A percentile compares a stretch with the other conserved stretches of the same genome.
Evolutionary conservation across 2,329 filamentous ascomycete genomes (phyloP).

Genomic region (Blumeria hordei): DNA sequence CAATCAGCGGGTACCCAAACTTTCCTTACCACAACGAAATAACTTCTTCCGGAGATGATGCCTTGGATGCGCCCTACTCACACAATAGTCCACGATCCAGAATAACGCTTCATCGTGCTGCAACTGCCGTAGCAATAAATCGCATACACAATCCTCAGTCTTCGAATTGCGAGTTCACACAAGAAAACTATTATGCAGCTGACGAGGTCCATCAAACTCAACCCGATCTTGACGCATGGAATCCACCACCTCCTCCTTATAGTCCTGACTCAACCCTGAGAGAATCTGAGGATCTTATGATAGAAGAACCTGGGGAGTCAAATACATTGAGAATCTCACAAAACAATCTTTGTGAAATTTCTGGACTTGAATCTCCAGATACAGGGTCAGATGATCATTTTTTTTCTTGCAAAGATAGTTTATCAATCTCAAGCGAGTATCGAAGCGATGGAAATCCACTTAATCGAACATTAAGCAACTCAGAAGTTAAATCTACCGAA

Average conservation of each 20-base stretch:
- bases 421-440: constrained; percentile 8
- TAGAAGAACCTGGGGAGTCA: constrained; percentile 13
- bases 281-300: constrained; percentile 15
- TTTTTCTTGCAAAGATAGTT: constrained; percentile 9
- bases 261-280: constrained; percentile 28
- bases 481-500: constrained; percentile 12
- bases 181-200: constrained; percentile 34
- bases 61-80: constrained; percentile 46
- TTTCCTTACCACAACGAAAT: constrained; percentile 4
- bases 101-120: constrained; percentile 45
- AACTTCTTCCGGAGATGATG: constrained; percentile 18
- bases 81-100: constrained; percentile 48
- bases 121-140: constrained; percentile 52
- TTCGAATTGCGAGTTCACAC: constrained; percentile 26
- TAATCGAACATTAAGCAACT: constrained; percentile 17
- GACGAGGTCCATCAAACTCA: constrained; percentile 60
- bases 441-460: constrained; percentile 11
- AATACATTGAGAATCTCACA: constrained; percentile 10
- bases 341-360: constrained; percentile 9
- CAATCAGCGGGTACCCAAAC: constrained; percentile 6
- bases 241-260: constrained; percentile 64
- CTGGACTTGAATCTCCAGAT: constrained; percentile 9
- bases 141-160: constrained; percentile 38
- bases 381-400: constrained; percentile 8
- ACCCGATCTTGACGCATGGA: constrained; percentile 74